Evolutionary conservation across 1,284 basidiomycete species (phyloP).

Genomic region (Sporisorium sorghi): DNA sequence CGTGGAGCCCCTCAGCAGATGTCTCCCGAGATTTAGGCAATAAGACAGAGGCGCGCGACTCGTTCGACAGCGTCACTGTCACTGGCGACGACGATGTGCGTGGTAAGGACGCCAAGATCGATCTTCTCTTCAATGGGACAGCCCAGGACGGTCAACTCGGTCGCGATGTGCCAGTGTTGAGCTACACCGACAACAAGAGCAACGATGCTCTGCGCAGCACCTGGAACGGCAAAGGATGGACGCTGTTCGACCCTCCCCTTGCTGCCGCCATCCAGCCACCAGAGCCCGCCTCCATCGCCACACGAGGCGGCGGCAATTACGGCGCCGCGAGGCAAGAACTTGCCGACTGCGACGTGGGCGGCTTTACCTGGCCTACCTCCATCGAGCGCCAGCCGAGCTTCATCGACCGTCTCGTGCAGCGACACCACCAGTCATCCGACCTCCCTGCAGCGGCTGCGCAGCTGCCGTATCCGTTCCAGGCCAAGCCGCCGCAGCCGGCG

Average conservation of each 20-base stretch:
- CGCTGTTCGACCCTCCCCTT: constrained; percentile 37
- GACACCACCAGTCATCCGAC: constrained; percentile 27
- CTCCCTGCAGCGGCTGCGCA: constrained; percentile 17
- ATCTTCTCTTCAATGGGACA: constrained; percentile 11
- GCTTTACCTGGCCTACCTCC: constrained; percentile 34
- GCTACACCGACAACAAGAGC: constrained; percentile 16
- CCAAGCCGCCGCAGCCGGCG: constrained; percentile 24
- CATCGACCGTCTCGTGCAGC: constrained; percentile 43
- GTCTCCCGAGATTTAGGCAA: neutral
- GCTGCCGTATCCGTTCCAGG: constrained; percentile 34
- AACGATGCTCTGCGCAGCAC: too few relatives aligned
- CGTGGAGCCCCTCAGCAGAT: constrained; percentile 27
- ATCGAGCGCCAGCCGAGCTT: constrained; percentile 42
- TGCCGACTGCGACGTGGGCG: constrained; percentile 35
- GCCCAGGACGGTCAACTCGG: neutral
- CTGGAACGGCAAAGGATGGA: constrained; percentile 47
- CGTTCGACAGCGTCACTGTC: constrained; percentile 34
- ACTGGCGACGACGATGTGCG: constrained; percentile 25
- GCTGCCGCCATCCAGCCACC: constrained; percentile 16
- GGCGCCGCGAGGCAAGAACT: constrained; percentile 27
- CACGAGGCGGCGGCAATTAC: constrained; percentile 41
- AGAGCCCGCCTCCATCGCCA: constrained; percentile 5
- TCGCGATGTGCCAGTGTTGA: constrained; percentile 16
- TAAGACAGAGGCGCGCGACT: constrained; percentile 8
- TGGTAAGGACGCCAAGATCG: constrained; percentile 35